Evolutionary conservation across 106 monocot species (phyloP).

Genomic region (Dioscorea zingiberensis): DNA sequence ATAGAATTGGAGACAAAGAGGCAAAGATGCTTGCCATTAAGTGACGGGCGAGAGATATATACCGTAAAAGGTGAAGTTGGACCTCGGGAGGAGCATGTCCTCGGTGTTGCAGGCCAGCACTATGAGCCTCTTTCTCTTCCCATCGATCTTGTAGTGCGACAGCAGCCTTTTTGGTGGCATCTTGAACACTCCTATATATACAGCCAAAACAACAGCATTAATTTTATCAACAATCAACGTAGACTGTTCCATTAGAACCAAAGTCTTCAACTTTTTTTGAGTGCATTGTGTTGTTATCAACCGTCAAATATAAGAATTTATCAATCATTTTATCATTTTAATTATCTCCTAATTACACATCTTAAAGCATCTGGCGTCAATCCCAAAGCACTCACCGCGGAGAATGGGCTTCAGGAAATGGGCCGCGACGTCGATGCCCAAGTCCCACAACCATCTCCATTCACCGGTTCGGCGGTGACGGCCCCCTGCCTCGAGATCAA

Average conservation of each 20-base stretch:
- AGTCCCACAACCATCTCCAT: not conserved
- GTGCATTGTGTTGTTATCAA: no score
- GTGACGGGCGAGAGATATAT: not conserved
- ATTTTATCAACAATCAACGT: no score
- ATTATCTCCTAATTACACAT: no score
- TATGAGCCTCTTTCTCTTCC: conserved; percentile 48
- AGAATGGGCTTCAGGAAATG: conserved; percentile 52
- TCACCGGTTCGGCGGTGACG: not conserved
- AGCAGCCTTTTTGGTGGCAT: conserved; percentile 83
- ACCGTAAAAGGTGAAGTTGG: conserved; percentile 96
- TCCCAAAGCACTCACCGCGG: conserved; percentile 21
- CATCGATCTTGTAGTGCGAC: conserved; percentile 85
- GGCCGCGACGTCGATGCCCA: conserved; percentile 55
- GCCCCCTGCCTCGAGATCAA: not conserved
- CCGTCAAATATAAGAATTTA: no score
- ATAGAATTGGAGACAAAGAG: not conserved
- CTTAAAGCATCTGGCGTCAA: no score
- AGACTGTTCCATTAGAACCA: no score
- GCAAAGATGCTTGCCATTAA: no score
- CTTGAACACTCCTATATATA: conserved; percentile 80
- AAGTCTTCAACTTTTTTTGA: no score
- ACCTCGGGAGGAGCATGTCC: conserved; percentile 90
- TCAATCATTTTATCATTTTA: no score
- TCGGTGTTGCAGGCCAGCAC: conserved; percentile 79
- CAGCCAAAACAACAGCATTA: not conserved